Base-by-base conservation (phyloP, 1,139 yeast species). In the Protomyces lactucae-debilis region DNA sequence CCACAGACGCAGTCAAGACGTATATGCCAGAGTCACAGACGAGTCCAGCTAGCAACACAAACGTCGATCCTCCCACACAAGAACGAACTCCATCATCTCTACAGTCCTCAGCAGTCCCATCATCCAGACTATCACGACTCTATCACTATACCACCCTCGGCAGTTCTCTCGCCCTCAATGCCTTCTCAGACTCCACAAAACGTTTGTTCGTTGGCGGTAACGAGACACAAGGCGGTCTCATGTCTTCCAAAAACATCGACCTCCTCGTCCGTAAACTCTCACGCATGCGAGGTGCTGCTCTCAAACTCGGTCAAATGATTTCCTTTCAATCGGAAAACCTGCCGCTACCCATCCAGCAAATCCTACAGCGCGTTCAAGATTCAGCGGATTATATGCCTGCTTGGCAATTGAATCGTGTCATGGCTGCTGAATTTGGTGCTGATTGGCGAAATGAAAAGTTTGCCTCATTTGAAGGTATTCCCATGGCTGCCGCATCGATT, bases 211-310 rank as follows among this genome's bases (percentile, higher is more conserved):
- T 80, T 1, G 71, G 70, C 18, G 57, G 67, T 23, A 74, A 76
- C 53, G 74, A 77, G 12, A 71, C 80, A 3, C 79, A 86, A n/a
- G 77, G 83, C 14, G 75, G 91, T 56, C 78, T 95, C 2, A 79
- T 93, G 69, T 86, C 90, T 3, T 92, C 96, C 1, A 83, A 83
- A 35, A 93, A 93, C 74, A 85, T 93, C 57, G 97, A 93, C 71
- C 78, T 95, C 64, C 83, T 93, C 80, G 96, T 96, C 16, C 84
- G 83, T 70, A 91, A 90, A 74, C 84, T 93, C 71, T 85, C 95
- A 63, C 85, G 88, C 73, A 93, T 93, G 99, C 82, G 99, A 73
- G 99, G 99, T 14, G 99, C 99, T 2, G 99, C 99, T 2, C 80
- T 93, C 72, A 93, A 93, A 73, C 83, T 93, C 64, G 99, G 99